A percentile compares a stretch with the other conserved stretches of the same genome.
These are phyloP conservation scores for Prillingera fragicola DNA, from an alignment of 1,284 basidiomycete genomes.

Conservation along the genomic window DNA sequence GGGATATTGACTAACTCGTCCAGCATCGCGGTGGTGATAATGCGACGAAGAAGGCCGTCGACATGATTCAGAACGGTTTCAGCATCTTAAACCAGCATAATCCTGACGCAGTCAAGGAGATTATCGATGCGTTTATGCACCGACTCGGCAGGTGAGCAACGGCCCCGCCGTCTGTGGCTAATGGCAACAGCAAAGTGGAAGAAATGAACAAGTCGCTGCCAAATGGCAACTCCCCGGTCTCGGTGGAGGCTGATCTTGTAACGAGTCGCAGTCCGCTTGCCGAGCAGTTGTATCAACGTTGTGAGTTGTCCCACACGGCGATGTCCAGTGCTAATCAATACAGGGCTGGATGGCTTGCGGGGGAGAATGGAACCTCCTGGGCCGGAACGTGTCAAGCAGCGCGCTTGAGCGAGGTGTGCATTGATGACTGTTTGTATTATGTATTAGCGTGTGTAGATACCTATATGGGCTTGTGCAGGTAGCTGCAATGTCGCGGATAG, in stretches of 20 bases:
- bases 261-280: constrained; percentile 64
- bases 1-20: background rate
- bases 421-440: too few species aligned
- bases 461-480: too few species aligned
- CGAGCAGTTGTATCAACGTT: constrained; percentile 88
- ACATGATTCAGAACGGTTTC: constrained; percentile 84
- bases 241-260: constrained; percentile 26
- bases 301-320: constrained; percentile 22
- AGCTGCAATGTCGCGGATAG: too few species aligned
- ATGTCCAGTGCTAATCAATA: constrained; percentile 2
- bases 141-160: background rate
- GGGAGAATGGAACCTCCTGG: too few species aligned
- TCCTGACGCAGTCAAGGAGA: constrained; percentile 75
- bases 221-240: background rate
- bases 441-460: too few species aligned
- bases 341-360: constrained; percentile 72
- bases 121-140: constrained; percentile 67
- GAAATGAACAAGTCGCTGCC: constrained; percentile 9
- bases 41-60: constrained; percentile 79
- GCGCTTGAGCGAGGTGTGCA: too few species aligned
- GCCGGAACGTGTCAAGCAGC: too few species aligned
- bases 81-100: constrained; percentile 73
- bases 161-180: constrained; percentile 1
- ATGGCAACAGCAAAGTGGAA: background rate
- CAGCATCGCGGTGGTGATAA: constrained; percentile 65